Evolutionary conservation across 2,329 filamentous ascomycete genomes (phyloP).

Genomic region (Diaporthe citrichinensis): DNA sequence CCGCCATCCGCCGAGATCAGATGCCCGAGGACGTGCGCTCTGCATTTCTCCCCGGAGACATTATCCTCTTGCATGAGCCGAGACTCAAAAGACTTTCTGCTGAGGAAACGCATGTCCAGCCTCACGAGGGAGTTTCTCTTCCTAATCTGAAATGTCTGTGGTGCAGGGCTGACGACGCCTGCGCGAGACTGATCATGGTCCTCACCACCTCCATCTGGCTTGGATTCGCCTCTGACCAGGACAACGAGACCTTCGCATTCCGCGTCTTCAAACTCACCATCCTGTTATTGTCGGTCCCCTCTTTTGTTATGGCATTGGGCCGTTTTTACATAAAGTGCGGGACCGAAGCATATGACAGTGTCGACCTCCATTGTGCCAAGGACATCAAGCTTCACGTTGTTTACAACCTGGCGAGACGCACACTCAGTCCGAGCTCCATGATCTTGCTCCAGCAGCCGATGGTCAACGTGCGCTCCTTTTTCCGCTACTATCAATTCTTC

Average conservation of each 20-base stretch:
- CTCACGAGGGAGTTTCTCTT: no score
- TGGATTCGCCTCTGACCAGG: not conserved
- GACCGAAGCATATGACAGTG: not conserved
- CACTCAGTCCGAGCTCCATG: not conserved
- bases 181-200: not conserved
- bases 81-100: not conserved
- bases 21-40: not conserved
- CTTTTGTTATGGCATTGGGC: rapidly evolving
- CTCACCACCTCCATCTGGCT: not conserved
- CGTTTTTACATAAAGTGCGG: no score
- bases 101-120: no score
- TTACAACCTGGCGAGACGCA: not conserved
- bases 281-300: rapidly evolving
- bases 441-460: not conserved
- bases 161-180: not conserved
- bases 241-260: not conserved
- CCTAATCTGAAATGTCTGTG: not conserved
- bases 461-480: not conserved
- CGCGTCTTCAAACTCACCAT: not conserved
- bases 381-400: not conserved
- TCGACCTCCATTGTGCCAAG: not conserved
- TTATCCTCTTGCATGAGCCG: not conserved
- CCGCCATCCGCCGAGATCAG: not conserved
- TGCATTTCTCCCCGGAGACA: not conserved
- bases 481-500: not conserved